Percentiles rank a stretch among this genome's conserved stretches.
phyloP scores from a whole-genome alignment of 179 eudicot species.

The Patellifolia procumbens region DNA sequence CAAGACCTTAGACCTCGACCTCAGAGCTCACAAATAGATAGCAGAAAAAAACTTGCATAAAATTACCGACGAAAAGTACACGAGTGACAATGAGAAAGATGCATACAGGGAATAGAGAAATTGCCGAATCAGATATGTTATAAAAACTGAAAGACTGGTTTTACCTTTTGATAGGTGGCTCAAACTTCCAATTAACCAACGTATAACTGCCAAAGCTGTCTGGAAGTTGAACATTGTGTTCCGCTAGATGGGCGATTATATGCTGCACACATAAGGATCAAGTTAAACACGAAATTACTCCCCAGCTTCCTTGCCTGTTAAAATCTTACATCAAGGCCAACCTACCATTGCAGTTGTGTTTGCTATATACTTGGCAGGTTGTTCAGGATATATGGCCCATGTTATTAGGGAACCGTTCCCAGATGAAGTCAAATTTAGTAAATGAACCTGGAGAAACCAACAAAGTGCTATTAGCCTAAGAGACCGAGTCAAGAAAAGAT shows the following conservation, averaged over 20 bases:
- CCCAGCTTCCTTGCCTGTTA: slow-evolving; percentile 8
- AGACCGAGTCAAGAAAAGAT: slow-evolving; percentile 2
- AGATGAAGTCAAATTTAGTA: slow-evolving; percentile 54
- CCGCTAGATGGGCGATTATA: slow-evolving; percentile 65
- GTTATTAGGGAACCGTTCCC: slow-evolving; percentile 59
- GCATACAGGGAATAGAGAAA: neutral
- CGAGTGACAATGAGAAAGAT: neutral
- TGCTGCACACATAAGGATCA: slow-evolving; percentile 44
- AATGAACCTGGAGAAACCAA: slow-evolving; percentile 60
- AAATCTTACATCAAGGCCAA: neutral
- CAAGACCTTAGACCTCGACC: no score
- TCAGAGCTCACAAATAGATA: neutral
- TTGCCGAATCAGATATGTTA: neutral
- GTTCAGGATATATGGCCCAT: slow-evolving; percentile 73
- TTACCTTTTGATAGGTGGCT: slow-evolving; percentile 62
- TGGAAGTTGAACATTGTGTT: slow-evolving; percentile 65
- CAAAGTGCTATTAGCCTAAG: slow-evolving; percentile 7
- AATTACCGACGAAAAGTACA: no score
- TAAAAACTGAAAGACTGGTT: neutral
- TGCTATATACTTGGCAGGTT: slow-evolving; percentile 56
- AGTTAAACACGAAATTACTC: slow-evolving; percentile 21
- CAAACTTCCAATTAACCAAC: slow-evolving; percentile 61
- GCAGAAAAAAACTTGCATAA: neutral
- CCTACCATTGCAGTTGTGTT: slow-evolving; percentile 70
- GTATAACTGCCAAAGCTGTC: slow-evolving; percentile 63